Evolutionary conservation across 2,329 filamentous ascomycete genomes (phyloP), one percentile per base, ranked within the genome.

Genomic region (Leptographium galeiforme): DNA sequence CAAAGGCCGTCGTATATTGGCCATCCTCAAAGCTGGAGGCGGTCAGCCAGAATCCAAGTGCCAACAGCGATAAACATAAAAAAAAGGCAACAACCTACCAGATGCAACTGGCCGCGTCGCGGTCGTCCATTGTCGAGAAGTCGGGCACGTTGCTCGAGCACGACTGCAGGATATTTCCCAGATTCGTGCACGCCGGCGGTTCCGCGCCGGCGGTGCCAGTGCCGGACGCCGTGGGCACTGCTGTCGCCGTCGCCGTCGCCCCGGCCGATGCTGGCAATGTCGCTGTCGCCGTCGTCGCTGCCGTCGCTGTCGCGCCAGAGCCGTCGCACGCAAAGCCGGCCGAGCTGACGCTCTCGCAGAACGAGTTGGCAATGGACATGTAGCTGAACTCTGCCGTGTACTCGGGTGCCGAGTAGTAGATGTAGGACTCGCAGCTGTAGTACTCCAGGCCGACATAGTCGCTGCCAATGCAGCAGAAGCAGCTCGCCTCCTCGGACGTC

Each of bases 371-470:
- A 19, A 54, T 19, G 48, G 51, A 52, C 32, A 52, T 43, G 38
- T 53, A 33, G 1, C 53, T 50, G 12, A 55, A 58, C 25, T 55
- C 57, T 0, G 51, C 46, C 6, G 56, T 56, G n/a, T 55, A 53
- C 4, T 18, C 19, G 8, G 57, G 33, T 1, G 49, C 55, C 33
- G 56, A 55, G 2, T 51, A 45, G 32, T 44, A 33, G 47, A 62
- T 54, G 51, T 63, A 64, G 10, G 55, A 53, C 16, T 59, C 59
- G 57, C 63, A 65, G 47, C 43, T 53, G n/a, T 50, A 53, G 52
- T 63, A 65, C 16, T 51, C 47, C 2, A 49, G 10, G 10, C 38
- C 56, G 14, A 64, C 8, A 19, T 55, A 50, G 2, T 50, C 44
- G 32, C 32, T 40, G 10, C 46, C 48, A 7, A 48, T 32, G 48